Percentiles rank a stretch among this genome's conserved stretches.
phyloP scores from a whole-genome alignment of 192 early-diverging fungal species.

The Paraglomus brasilianum region DNA sequence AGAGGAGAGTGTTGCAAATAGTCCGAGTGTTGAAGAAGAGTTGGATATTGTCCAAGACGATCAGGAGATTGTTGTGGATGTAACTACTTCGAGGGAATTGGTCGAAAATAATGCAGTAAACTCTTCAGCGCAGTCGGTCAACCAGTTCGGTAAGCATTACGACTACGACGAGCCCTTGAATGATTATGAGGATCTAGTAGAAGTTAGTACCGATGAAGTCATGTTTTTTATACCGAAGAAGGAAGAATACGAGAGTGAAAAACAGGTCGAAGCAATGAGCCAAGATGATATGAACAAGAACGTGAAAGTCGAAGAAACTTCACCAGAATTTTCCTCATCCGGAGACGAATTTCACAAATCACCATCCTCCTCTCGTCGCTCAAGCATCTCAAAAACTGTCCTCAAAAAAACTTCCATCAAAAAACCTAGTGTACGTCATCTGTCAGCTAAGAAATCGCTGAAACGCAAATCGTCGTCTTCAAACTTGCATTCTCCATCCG shows the following conservation, averaged over 20 bases:
- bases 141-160: background rate
- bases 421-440: background rate
- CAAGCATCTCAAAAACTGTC: background rate
- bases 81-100: too few relatives aligned
- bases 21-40: too few relatives aligned
- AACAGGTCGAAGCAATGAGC: background rate
- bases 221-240: background rate
- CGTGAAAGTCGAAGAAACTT: background rate
- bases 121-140: too few relatives aligned
- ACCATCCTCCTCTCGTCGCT: background rate
- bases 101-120: too few relatives aligned
- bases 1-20: too few relatives aligned
- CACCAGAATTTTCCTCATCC: background rate
- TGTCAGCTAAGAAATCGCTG: background rate
- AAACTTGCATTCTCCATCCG: background rate
- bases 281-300: background rate
- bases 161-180: conserved; percentile 9
- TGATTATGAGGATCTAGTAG: background rate
- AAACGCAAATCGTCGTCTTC: background rate
- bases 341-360: background rate
- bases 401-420: background rate
- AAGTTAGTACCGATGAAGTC: background rate
- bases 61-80: too few relatives aligned
- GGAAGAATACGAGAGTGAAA: background rate
- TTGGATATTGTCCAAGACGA: too few relatives aligned